Conservation (phyloP, 2,329 filamentous ascomycete species). For the Penicillium verrucosum region DNA sequence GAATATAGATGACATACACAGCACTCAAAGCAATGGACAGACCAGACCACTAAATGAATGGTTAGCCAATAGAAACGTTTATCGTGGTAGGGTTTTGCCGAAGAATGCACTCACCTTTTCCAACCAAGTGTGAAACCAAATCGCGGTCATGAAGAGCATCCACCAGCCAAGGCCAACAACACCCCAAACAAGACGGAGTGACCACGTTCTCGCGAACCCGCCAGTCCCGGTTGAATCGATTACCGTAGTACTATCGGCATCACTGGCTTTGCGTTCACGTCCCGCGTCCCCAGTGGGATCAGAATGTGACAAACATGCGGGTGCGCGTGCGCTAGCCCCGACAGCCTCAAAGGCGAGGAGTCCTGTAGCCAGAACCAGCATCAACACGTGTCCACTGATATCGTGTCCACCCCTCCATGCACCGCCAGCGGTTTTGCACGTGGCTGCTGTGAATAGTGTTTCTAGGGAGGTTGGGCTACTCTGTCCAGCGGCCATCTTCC, state of each 20-base stretch:
- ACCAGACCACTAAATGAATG: constrained; percentile 45
- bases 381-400: constrained; percentile 90
- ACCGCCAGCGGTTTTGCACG: constrained; percentile 79
- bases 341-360: constrained; percentile 80
- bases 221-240: constrained; percentile 39
- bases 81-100: neutral
- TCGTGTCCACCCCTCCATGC: constrained; percentile 92
- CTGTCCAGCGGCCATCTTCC: constrained; percentile 17
- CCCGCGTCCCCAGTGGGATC: constrained; percentile 37
- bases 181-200: constrained; percentile 47
- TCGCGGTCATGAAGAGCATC: constrained; percentile 98
- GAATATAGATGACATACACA: constrained; percentile 52
- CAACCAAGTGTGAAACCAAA: constrained; percentile 98
- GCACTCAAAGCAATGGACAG: constrained; percentile 47
- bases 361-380: constrained; percentile 79
- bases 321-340: constrained; percentile 53
- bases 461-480: constrained; percentile 35
- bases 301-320: constrained; percentile 26
- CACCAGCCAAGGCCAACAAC: constrained; percentile 75
- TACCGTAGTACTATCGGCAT: constrained; percentile 9
- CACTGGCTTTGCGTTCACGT: constrained; percentile 34
- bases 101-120: constrained; percentile 69
- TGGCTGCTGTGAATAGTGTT: constrained; percentile 65
- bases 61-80: constrained; percentile 2
- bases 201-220: constrained; percentile 56